Percentiles rank a stretch among this genome's conserved stretches.
Conservation (phyloP, 257 asterid species). For the Asclepias syriaca region DNA sequence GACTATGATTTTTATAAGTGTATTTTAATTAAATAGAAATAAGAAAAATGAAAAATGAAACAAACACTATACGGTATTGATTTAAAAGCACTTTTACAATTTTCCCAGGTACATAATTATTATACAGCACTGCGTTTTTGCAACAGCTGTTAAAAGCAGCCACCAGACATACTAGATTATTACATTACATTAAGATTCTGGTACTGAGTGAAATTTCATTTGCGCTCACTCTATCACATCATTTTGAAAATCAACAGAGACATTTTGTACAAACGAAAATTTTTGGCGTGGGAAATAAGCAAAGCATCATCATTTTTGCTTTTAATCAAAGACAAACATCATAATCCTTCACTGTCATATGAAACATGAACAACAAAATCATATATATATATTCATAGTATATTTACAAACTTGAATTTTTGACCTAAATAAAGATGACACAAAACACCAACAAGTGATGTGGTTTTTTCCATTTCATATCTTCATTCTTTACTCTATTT, state of each 20-base stretch:
- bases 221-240: too few species aligned
- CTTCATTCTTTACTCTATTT: neutral
- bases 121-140: neutral
- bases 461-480: too few species aligned
- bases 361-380: neutral
- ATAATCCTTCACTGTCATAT: conserved; percentile 9
- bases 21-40: too few species aligned
- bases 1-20: too few species aligned
- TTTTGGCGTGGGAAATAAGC: conserved; percentile 42
- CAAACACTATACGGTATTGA: too few species aligned
- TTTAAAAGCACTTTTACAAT: neutral
- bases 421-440: conserved; percentile 25
- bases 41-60: too few species aligned
- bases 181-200: too few species aligned
- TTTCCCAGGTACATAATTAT: too few species aligned
- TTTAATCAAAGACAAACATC: neutral
- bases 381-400: conserved; percentile 12
- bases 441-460: conserved; percentile 20
- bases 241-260: too few species aligned
- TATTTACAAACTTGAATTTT: conserved; percentile 33
- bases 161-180: neutral
- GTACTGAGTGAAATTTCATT: too few species aligned
- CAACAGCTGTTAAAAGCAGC: neutral
- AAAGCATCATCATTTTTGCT: conserved; percentile 20
- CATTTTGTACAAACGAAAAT: neutral